Evolutionary conservation across 495 filamentous ascomycete species (phyloP), one percentile per base, ranked within the genome.

Genomic region (Trichoderma asperelloides): DNA sequence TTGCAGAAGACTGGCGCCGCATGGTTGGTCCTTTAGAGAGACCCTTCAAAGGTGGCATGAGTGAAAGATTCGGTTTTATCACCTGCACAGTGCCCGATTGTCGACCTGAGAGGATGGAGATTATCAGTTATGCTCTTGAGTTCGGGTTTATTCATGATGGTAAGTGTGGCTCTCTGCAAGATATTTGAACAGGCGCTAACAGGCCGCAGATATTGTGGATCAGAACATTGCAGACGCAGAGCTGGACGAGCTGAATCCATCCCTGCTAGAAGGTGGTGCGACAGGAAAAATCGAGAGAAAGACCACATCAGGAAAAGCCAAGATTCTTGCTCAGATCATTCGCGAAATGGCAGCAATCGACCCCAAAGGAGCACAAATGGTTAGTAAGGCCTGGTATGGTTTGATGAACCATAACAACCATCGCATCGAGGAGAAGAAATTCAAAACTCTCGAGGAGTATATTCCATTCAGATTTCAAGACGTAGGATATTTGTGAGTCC

Each of bases 81-180:
- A 51, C 68, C 8, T 66, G 74, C 1, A 63, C 67, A 8, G 67
- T 74, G 21, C 72, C 80, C 1, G 80, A 82, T 64, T 78, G 75
- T 62, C 57, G 77, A 9, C 79, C 78, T 11, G 80, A 81, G 12
- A 65, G 79, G 37, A 70, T 82, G 2, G 78, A 80, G 69, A 68
- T 79, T 12, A 67, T 79, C 39, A 72, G 74, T 7, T 82, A 82
- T 67, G 74, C 75, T 11, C 78, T 76, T 63, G 80, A 82, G 63
- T 78, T 78, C 66, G 78, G 73, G 11, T 80, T 78, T 64, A 67
- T 81, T 4, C 71, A 81, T 68, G 79, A 82, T 68, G 80, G 43
- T 47, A 16, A 47, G 43, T 47, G 13, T 16, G 8, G 15, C 8
- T 47, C 1, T 16, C 43, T 47, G 13, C 8, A 18, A 1, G 43